Evolutionary conservation across 73 alveolate species (phyloP).

Genomic region (Blepharisma japonicum): DNA sequence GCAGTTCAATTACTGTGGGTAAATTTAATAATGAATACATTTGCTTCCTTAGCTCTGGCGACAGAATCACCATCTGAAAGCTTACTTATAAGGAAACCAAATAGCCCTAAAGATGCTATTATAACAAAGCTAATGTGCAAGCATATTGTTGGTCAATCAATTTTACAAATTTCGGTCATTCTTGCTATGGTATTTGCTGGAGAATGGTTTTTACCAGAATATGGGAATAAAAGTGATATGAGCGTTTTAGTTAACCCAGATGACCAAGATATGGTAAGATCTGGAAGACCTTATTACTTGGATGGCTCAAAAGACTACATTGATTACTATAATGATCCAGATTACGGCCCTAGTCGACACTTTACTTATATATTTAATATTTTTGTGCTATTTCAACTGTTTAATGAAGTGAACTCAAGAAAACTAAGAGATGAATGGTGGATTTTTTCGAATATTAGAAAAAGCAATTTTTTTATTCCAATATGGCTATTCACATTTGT

Average conservation of each 20-base stretch:
- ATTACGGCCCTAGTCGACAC: conserved; percentile 45
- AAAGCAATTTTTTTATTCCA: conserved; percentile 53
- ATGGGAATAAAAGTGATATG: background rate
- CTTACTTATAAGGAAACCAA: conserved; percentile 81
- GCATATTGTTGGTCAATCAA: conserved; percentile 73
- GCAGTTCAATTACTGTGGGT: conserved; percentile 92
- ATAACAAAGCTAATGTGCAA: conserved; percentile 72
- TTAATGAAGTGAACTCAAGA: conserved; percentile 82
- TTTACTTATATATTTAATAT: conserved; percentile 83
- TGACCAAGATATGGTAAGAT: background rate
- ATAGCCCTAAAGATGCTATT: conserved; percentile 62
- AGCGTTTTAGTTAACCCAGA: background rate
- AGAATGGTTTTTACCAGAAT: conserved; percentile 70
- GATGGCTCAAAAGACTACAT: conserved; percentile 29
- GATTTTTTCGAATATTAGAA: conserved; percentile 66
- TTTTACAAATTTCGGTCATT: conserved; percentile 59
- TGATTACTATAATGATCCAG: background rate
- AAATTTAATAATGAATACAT: conserved; percentile 77
- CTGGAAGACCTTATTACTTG: conserved; percentile 22
- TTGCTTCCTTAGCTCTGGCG: conserved; percentile 88
- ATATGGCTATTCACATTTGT: conserved; percentile 62
- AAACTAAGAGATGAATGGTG: conserved; percentile 82
- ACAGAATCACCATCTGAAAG: conserved; percentile 90
- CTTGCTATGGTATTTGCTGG: conserved; percentile 62
- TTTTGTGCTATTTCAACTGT: conserved; percentile 78